A percentile compares a stretch with the other conserved stretches of the same genome.
Evolutionary conservation across 2,329 filamentous ascomycete species (phyloP).

Genomic region (Dendrostoma leiphaemia): DNA sequence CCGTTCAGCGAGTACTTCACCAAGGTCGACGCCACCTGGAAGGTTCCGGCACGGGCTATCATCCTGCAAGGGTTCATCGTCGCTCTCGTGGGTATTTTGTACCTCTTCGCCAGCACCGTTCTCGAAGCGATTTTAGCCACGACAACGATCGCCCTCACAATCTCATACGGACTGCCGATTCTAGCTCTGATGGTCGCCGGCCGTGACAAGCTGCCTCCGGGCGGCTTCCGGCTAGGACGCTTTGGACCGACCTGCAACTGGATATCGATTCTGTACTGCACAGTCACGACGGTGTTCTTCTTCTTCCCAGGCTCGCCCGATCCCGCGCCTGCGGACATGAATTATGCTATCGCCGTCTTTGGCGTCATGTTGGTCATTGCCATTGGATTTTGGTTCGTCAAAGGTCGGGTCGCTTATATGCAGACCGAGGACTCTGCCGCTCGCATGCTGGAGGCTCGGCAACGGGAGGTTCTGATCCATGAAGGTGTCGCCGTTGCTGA

Average conservation of each 20-base stretch:
- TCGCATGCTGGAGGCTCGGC: not conserved
- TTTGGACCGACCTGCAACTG: slow-evolving; percentile 44
- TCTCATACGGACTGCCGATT: slow-evolving; percentile 52
- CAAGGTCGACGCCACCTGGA: slow-evolving; percentile 45
- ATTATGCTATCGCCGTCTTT: slow-evolving; percentile 56
- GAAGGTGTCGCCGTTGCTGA: not conserved
- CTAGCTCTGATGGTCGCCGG: slow-evolving; percentile 45
- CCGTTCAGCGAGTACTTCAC: slow-evolving; percentile 44
- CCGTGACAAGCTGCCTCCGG: slow-evolving; percentile 49
- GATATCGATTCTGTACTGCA: slow-evolving; percentile 50
- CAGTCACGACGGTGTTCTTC: slow-evolving; percentile 53
- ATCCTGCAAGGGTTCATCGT: slow-evolving; percentile 45
- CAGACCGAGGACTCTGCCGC: slow-evolving; percentile 24
- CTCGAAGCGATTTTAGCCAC: slow-evolving; percentile 53
- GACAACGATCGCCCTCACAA: slow-evolving; percentile 54
- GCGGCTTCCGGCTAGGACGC: slow-evolving; percentile 20
- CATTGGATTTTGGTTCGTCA: slow-evolving; percentile 48
- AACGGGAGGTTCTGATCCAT: slow-evolving; percentile 4
- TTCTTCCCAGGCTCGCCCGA: slow-evolving; percentile 48
- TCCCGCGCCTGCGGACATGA: slow-evolving; percentile 50
- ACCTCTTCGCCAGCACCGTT: slow-evolving; percentile 52
- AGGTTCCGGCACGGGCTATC: slow-evolving; percentile 49
- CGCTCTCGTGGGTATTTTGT: slow-evolving; percentile 48
- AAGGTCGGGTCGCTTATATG: slow-evolving; percentile 39
- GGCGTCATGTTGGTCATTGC: slow-evolving; percentile 52